phyloP scores from a whole-genome alignment of 2,329 filamentous ascomycete species.

The Penicillium fuscoglaucum region DNA sequence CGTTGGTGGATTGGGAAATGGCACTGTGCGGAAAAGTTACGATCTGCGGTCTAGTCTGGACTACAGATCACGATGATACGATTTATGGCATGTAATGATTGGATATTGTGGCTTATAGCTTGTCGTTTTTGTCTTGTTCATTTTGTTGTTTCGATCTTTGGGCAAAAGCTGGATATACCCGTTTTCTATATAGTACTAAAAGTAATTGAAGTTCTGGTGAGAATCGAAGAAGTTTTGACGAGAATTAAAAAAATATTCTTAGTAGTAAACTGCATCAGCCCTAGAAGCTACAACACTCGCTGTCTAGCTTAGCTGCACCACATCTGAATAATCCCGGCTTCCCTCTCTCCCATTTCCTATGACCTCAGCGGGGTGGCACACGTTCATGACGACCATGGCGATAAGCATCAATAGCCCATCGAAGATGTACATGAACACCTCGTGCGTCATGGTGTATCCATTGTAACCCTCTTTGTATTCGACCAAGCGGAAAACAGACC shows the following conservation, averaged over 20 bases:
- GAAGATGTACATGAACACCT: conserved; percentile 32
- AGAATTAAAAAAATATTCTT: not conserved
- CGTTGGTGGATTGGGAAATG: conserved; percentile 12
- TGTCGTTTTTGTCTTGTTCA: not conserved
- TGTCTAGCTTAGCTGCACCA: conserved; percentile 7
- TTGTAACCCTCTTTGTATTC: conserved; percentile 30
- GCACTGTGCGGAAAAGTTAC: conserved; percentile 17
- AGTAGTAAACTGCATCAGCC: not conserved
- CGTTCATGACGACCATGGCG: conserved; percentile 27
- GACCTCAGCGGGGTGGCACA: conserved; percentile 24
- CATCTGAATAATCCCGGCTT: conserved; percentile 4
- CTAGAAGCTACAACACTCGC: too few species aligned
- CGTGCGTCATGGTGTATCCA: conserved; percentile 32
- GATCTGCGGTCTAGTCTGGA: conserved; percentile 20
- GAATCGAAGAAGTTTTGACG: not conserved
- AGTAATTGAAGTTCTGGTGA: not conserved
- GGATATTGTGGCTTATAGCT: not conserved
- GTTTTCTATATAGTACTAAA: conserved; percentile 2
- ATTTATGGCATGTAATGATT: conserved; percentile 3
- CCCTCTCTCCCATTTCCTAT: conserved; percentile 20
- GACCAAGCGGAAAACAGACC: conserved; percentile 32
- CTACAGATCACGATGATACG: conserved; percentile 19
- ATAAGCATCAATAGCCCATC: conserved; percentile 31
- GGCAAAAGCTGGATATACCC: conserved; percentile 13
- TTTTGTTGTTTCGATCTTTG: not conserved